phyloP scores from a whole-genome alignment of 129 eudicot genomes.

The Flaveria sonorensis region DNA sequence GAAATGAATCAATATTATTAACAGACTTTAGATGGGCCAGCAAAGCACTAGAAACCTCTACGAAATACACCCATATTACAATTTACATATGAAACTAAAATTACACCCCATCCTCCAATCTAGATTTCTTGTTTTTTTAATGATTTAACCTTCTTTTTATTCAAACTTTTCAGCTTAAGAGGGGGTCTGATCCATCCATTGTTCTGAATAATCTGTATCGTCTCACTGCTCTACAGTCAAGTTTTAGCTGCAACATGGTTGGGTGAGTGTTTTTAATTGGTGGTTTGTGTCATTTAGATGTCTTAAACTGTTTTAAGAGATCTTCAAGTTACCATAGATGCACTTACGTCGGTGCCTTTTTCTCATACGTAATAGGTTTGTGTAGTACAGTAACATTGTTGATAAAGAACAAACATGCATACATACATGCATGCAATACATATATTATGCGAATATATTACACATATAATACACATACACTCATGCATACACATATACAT shows the following conservation, averaged over 20 bases:
- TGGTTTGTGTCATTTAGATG: not conserved
- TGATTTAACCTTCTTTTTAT: not conserved
- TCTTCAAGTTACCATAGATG: not conserved
- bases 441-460: too few relatives aligned
- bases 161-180: slow-evolving; percentile 65
- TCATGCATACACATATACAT: too few relatives aligned
- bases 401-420: not conserved
- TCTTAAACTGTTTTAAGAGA: not conserved
- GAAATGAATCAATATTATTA: too few relatives aligned
- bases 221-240: slow-evolving; percentile 82
- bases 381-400: slow-evolving; percentile 8
- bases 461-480: too few relatives aligned
- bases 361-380: not conserved
- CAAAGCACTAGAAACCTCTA: too few relatives aligned
- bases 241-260: slow-evolving; percentile 99
- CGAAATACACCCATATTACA: too few relatives aligned
- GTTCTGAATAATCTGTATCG: slow-evolving; percentile 85
- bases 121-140: slow-evolving; percentile 12
- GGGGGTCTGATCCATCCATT: slow-evolving; percentile 88
- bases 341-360: not conserved
- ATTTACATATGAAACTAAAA: too few relatives aligned
- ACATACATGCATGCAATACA: not conserved
- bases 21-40: too few relatives aligned
- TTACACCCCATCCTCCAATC: too few relatives aligned
- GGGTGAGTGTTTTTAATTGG: slow-evolving; percentile 61